Evolutionary conservation across 371 early-diverging fungal genomes (phyloP), one percentile per base, ranked within the genome.

Genomic region (Choanephora cucurbitarum): DNA sequence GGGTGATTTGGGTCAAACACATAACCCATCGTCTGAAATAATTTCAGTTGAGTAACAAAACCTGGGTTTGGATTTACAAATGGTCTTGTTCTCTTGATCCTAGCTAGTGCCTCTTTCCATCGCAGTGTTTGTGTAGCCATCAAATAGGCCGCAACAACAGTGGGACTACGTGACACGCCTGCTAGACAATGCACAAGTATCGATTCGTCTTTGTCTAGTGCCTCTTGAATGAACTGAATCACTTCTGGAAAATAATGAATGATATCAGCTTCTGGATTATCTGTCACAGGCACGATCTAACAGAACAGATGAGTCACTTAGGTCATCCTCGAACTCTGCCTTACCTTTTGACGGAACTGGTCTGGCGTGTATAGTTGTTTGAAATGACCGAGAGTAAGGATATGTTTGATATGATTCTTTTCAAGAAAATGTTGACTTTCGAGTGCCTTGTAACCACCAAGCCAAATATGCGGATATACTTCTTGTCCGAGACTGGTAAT

Each of bases 61-160:
- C 93, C 92, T 22, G 72, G 65, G 58, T 93, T 93, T 1, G 92
- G 92, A n/a, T 69, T 69, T 3, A 72, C 79, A 72, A 84, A 80
- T 0, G 79, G 81, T 39, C 91, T 69, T 33, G 60, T 69, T 14
- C 59, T 63, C 50, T 82, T 78, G 19, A 91, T 70, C 2, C 50
- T 31, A 0, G 67, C 75, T 19, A 91, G 48, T 1, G 91, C 91
- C 34, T 79, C 80, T 48, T 75, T 72, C 0, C 59, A 69, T 11
- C 78, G 52, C 24, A 86, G 23, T 2, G 56, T 60, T 18, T 74
- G 61, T 23, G 62, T 68, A 58, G 77, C 70, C 91, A 93, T 93
- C 50, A 91, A 46, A 67, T 87, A 93, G 0, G 92, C 92, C 6
- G 75, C 47, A 0, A 74, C 59, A 1, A 70, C 52, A 0, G 80